phyloP scores from a whole-genome alignment of 805 yeast species.

The Yamadazyma laniorum region DNA sequence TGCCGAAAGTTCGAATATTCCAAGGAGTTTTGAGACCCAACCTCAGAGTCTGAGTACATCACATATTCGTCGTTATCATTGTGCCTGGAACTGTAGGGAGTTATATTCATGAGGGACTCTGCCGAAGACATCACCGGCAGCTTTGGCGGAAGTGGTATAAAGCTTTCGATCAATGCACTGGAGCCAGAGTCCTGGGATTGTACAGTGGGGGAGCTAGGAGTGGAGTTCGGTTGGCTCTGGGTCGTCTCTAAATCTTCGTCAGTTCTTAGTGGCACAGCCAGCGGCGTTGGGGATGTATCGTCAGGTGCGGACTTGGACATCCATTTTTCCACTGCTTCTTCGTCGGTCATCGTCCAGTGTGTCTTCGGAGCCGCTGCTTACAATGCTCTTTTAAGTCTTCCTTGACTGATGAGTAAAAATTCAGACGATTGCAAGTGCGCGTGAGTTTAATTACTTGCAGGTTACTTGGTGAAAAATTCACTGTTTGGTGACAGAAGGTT shows the following conservation, averaged over 20 bases:
- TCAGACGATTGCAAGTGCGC: too few species aligned
- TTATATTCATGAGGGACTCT: conserved; percentile 21
- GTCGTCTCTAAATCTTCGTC: neutral
- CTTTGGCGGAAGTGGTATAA: conserved; percentile 17
- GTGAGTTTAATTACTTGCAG: too few species aligned
- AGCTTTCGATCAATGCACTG: conserved; percentile 5
- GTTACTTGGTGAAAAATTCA: too few species aligned
- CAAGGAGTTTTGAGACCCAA: conserved; percentile 30
- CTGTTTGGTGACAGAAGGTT: too few species aligned
- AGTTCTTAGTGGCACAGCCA: too few species aligned
- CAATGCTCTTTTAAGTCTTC: too few species aligned
- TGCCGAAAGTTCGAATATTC: conserved; percentile 10
- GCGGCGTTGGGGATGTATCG: neutral
- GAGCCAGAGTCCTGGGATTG: neutral
- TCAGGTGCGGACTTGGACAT: conserved; percentile 1
- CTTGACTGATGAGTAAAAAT: too few species aligned
- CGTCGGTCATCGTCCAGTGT: conserved; percentile 3
- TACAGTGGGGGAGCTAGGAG: conserved; percentile 10
- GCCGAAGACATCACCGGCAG: conserved; percentile 22
- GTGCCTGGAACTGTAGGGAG: conserved; percentile 19
- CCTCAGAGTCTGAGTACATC: conserved; percentile 37
- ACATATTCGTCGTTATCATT: conserved; percentile 27
- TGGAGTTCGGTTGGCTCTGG: neutral
- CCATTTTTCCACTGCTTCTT: conserved; percentile 13
- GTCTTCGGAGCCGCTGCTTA: too few species aligned